Evolutionary conservation across 2,329 filamentous ascomycete species (phyloP).

Genomic region (Pyricularia sp.): DNA sequence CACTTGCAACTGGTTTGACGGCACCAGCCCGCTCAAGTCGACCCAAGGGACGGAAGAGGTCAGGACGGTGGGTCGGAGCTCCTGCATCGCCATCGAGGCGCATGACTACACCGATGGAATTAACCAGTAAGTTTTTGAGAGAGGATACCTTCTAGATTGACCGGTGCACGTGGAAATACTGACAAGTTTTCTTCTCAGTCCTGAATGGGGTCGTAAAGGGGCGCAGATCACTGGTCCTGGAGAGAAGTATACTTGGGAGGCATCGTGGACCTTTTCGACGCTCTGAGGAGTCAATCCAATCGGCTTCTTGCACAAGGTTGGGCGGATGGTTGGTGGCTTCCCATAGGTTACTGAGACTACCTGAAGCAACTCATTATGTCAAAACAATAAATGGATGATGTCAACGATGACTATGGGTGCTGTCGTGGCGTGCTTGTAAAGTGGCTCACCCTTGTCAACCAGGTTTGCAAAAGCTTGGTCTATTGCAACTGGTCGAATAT

Average conservation of each 20-base stretch:
- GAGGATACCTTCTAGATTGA: neutral
- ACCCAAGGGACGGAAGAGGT: slow-evolving; percentile 40
- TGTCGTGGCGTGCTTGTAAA: too few species aligned
- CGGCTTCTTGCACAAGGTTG: neutral
- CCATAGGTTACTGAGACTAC: neutral
- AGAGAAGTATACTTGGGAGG: slow-evolving; percentile 31
- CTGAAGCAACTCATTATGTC: too few species aligned
- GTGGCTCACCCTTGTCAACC: neutral
- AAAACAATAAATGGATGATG: neutral
- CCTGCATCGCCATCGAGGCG: slow-evolving; percentile 67
- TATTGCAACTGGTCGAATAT: neutral
- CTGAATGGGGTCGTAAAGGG: slow-evolving; percentile 31
- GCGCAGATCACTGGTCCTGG: slow-evolving; percentile 31
- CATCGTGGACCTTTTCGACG: slow-evolving; percentile 32
- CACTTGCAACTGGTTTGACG: slow-evolving; percentile 50
- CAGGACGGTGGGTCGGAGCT: slow-evolving; percentile 44
- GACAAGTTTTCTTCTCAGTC: slow-evolving; percentile 19
- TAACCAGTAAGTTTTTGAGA: slow-evolving; percentile 44
- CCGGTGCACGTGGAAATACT: slow-evolving; percentile 6
- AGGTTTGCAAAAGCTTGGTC: neutral
- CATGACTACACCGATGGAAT: slow-evolving; percentile 72
- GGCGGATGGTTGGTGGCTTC: neutral
- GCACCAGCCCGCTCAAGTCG: slow-evolving; percentile 42
- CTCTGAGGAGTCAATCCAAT: slow-evolving; percentile 1
- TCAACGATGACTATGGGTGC: neutral